Base-by-base conservation (phyloP, 2,329 filamentous ascomycete species). In the Nemania sp. region DNA sequence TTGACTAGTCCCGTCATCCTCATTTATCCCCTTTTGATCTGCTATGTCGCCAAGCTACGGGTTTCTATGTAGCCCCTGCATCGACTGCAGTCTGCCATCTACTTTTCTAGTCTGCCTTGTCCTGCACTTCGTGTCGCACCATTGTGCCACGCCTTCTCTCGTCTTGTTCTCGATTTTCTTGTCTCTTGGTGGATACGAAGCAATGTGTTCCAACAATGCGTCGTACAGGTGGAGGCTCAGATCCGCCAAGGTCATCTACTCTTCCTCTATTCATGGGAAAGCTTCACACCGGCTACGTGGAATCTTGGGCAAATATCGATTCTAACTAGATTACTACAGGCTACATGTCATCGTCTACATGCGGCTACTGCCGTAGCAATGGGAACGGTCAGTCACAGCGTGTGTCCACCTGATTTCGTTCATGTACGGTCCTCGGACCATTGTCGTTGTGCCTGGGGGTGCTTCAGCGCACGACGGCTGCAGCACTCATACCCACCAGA, bases 331-430 rank as follows among this genome's bases (percentile, higher is more conserved):
- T 45, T 57, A 17, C 58, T 59, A 20, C 40, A 67, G 65, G 65
- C 51, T 67, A 65, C 37, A 51, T 57, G 58, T 43, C 56, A 20
- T 65, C 65, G 29, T 57, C 54, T 48, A 54, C 42, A n/a, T 67
- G 65, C 46, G 65, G 65, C 45, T 67, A 67, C 56, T 67, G 65
- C 42, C 60, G 56, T 64, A 49, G 65, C 43, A 62, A 71, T 69
- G 77, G 76, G 52, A 74, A 72, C 68, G 79, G 79, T 79, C 77
- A 83, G 78, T 81, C 77, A 64, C 67, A 64, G 78, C 78, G 80
- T 77, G 73, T 75, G 74, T 75, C 65, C 57, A 51, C 64, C 60
- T 64, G 50, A 56, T 65, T 57, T 63, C 60, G 48, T 64, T 62
- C 57, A 59, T 63, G 34, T 60, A 62, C 55, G 58, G 52, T 51